Evolutionary conservation across 805 yeast genomes (phyloP), one percentile per base, ranked within the genome.

Genomic region (Grigorovia jiainica): DNA sequence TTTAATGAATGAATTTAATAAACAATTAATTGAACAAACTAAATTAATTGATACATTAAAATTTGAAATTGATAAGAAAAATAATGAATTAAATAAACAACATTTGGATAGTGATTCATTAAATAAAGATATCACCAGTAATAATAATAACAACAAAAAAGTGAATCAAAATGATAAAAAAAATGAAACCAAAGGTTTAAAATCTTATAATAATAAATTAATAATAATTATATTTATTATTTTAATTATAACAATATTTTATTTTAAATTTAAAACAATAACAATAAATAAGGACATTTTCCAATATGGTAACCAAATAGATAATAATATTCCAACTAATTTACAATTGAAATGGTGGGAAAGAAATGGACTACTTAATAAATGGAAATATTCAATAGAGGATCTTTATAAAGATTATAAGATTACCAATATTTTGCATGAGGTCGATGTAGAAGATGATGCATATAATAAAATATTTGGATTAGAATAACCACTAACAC

Each of bases 21-120:
- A 55, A 38, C 60, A 57, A 39, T 36, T 59, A 18, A 47, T 43
- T 25, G 63, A 57, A 32, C 65, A 60, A 46, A 39, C 51, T 18
- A 44, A 51, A 15, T 40, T 53, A 15, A 59, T 60, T 16, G 36
- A 42, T n/a, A 39, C 46, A 5, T 41, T 58, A 13, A 47, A 48
- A 34, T 50, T 47, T n/a, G 57, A 45, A 34, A 35, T 47, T 18
- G 40, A 43, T 16, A 38, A 16, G 17, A 24, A 36, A 37, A 15
- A 37, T 16, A 15, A 9, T 11, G 9, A 29, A 11, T 7, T 8
- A 8, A 6, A n/a, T n/a, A n/a, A n/a, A n/a, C n/a, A n/a, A n/a
- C n/a, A n/a, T n/a, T n/a, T n/a, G n/a, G n/a, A n/a, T n/a, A n/a
- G n/a, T n/a, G n/a, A n/a, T n/a, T n/a, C n/a, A n/a, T n/a, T n/a